Conservation (phyloP, 179 eudicot genomes). For the Spergularia azorica region DNA sequence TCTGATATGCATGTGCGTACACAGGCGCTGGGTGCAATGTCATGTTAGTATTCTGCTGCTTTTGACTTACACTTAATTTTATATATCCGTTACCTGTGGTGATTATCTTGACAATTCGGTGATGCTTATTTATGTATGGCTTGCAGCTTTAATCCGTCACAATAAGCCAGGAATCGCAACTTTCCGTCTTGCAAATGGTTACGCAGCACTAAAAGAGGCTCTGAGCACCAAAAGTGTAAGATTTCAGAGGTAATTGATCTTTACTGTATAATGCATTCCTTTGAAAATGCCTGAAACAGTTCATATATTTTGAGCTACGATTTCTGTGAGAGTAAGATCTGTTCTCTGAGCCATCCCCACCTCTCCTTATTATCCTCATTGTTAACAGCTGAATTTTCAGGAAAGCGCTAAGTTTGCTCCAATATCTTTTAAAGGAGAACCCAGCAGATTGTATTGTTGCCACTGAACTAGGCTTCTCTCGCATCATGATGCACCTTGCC, state of each 20-base stretch:
- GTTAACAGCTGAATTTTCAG: conserved; percentile 44
- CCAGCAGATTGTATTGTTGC: conserved; percentile 50
- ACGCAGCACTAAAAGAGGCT: conserved; percentile 83
- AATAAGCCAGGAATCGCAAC: conserved; percentile 86
- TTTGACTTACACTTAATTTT: not conserved
- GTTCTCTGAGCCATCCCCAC: not conserved
- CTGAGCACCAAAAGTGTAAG: conserved; percentile 69
- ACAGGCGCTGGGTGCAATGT: conserved; percentile 86
- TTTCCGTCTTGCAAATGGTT: conserved; percentile 93
- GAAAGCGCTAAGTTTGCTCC: conserved; percentile 87
- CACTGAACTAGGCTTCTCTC: conserved; percentile 77
- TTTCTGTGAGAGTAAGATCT: not conserved
- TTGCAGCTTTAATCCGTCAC: conserved; percentile 83
- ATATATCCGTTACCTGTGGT: not conserved
- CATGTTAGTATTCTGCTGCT: conserved; percentile 55
- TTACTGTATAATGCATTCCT: too few relatives aligned
- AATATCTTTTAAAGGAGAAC: conserved; percentile 71
- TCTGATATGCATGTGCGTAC: conserved; percentile 71
- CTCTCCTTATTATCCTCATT: not conserved
- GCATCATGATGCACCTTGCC: conserved; percentile 76
- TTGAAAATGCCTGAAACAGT: too few relatives aligned
- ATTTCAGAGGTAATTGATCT: conserved; percentile 54
- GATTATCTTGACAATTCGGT: conserved; percentile 3
- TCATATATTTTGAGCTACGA: not conserved
- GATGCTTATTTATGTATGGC: not conserved